Evolutionary conservation across 805 yeast genomes (phyloP).

Genomic region (Candida oleophila): DNA sequence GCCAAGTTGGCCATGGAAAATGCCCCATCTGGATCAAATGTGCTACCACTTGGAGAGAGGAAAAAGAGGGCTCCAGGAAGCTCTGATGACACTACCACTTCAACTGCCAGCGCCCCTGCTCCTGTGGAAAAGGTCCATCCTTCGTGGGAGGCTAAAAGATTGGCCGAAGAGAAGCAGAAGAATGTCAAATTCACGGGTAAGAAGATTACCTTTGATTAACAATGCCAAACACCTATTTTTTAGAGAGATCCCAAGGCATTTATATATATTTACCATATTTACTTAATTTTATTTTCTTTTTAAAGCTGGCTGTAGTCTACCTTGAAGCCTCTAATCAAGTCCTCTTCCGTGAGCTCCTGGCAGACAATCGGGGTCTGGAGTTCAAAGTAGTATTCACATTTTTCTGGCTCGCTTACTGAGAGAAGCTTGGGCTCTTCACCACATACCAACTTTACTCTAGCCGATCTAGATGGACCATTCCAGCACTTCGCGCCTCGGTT

Average conservation of each 20-base stretch:
- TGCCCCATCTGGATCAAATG: constrained; percentile 41
- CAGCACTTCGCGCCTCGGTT: constrained; percentile 79
- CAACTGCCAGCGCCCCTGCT: constrained; percentile 4
- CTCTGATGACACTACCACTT: constrained; percentile 2
- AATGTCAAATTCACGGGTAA: constrained; percentile 78
- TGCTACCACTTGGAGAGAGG: constrained; percentile 39
- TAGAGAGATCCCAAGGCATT: not conserved
- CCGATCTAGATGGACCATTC: constrained; percentile 89
- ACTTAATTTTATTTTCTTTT: not conserved
- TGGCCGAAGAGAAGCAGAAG: constrained; percentile 64
- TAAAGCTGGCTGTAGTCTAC: constrained; percentile 24
- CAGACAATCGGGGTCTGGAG: constrained; percentile 50
- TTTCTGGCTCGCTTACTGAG: constrained; percentile 84
- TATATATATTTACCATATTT: not conserved
- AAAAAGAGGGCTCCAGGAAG: constrained; percentile 9
- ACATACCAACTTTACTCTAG: constrained; percentile 62
- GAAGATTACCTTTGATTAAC: constrained; percentile 69
- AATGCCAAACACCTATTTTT: not conserved
- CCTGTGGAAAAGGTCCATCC: constrained; percentile 58
- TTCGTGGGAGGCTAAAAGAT: constrained; percentile 94
- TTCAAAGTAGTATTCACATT: constrained; percentile 70
- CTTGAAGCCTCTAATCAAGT: constrained; percentile 22
- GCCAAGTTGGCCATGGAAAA: constrained; percentile 27
- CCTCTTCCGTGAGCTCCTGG: constrained; percentile 26
- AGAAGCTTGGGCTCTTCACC: constrained; percentile 56